Evolutionary conservation across 208 protist genomes (phyloP), one percentile per base, ranked within the genome.

Genomic region (Strigomonas culicis): DNA sequence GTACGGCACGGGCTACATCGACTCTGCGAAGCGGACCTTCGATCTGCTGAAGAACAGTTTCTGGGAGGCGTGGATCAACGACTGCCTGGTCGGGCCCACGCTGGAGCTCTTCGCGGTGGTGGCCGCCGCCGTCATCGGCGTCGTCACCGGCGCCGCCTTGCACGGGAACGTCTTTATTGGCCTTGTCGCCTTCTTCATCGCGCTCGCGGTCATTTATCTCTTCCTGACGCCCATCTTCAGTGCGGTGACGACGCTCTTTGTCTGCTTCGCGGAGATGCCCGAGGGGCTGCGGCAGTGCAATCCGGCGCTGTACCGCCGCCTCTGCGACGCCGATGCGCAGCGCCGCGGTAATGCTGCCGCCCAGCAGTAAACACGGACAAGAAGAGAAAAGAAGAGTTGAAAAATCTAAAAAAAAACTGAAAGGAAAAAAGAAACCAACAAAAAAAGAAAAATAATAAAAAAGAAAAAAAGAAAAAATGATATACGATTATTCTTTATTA

Each of bases 1-100:
- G 63, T 97, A 97, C 73, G 94, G 94, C 58, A 93, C 79, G 63
- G 72, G 86, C 15, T 97, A 96, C 77, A 86, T 97, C 64, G 80
- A 86, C 46, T 86, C 88, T 24, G 92, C 92, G 25, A 96, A 94
- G 83, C 77, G 77, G 24, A 97, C 91, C 31, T 96, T 82, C 58
- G 60, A 56, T 21, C 69, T 97, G 31, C 85, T 82, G 64, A 75
- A 90, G 73, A 74, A 90, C 57, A 90, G 86, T 66, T 80, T 88
- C 58, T 93, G 79, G 41, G 73, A 80, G n/a, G 88, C 87, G 2
- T 80, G 84, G 72, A 88, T 97, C 72, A 97, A 97, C 72, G 92
- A 97, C 71, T 80, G 70, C 63, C 78, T 97, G 25, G 76, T 95
- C 52, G 46, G 59, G 11, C 74, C 80, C n/a, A 89, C 87, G 32